Evolutionary conservation across 73 alveolate species (phyloP).

Genomic region (Diophrys sp.): DNA sequence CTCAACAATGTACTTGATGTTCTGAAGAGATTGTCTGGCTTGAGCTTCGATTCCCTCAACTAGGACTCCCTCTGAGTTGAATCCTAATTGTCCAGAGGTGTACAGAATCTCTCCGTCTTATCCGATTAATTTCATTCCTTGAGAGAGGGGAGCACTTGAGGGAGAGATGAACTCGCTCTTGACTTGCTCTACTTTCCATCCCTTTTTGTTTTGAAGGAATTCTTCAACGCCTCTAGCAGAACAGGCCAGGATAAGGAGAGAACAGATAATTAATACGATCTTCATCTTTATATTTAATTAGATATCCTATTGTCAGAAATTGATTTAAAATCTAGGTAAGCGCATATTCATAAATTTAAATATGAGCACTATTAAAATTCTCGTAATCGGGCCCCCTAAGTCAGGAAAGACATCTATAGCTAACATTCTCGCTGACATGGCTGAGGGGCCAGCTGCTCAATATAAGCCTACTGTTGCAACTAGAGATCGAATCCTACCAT

Average conservation of each 20-base stretch:
- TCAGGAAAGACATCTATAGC: conserved; percentile 72
- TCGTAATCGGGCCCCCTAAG: conserved; percentile 72
- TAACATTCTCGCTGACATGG: conserved; percentile 71
- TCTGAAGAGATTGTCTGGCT: neutral
- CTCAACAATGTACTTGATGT: neutral
- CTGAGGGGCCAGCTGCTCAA: conserved; percentile 59
- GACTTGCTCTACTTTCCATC: neutral
- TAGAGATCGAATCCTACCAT: conserved; percentile 33
- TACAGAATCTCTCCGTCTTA: neutral
- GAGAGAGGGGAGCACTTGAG: neutral
- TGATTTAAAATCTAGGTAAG: conserved; percentile 14
- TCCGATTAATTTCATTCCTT: neutral
- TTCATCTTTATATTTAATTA: neutral
- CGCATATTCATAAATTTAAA: conserved; percentile 20
- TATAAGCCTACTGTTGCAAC: conserved; percentile 70
- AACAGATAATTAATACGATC: neutral
- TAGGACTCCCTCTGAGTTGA: neutral
- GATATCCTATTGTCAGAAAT: neutral
- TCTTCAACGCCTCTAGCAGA: neutral
- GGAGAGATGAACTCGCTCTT: neutral
- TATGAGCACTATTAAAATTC: conserved; percentile 61
- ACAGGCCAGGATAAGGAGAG: neutral
- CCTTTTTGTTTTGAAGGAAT: neutral
- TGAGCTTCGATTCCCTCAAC: neutral
- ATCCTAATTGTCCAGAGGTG: neutral